Percentiles rank a stretch among this genome's conserved stretches.
Conservation (phyloP, 495 filamentous ascomycete species). For the Alectoria sarmentosa region DNA sequence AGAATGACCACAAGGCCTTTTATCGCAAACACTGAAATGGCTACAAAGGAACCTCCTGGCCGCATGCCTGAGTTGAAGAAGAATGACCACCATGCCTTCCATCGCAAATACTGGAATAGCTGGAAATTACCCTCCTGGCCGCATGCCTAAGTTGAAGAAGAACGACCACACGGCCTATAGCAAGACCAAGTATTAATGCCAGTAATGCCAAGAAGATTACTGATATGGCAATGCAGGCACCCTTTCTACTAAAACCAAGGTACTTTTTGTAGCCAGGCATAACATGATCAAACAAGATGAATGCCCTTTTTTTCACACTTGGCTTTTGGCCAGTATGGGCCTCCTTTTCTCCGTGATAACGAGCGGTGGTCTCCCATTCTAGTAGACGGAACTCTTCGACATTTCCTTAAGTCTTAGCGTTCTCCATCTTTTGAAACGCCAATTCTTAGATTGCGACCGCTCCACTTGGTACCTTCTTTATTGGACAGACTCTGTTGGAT, state of each 20-base stretch:
- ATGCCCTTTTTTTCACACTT: not conserved
- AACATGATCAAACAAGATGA: not conserved
- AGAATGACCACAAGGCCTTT: too few relatives aligned
- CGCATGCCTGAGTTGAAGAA: too few relatives aligned
- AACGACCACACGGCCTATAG: too few relatives aligned
- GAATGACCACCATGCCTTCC: too few relatives aligned
- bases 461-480: not conserved
- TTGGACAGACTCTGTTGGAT: too few relatives aligned
- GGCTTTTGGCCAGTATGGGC: not conserved
- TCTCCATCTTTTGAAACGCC: not conserved
- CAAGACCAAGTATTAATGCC: constrained; percentile 48
- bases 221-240: constrained; percentile 23
- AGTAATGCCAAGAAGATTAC: constrained; percentile 35
- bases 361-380: constrained; percentile 10
- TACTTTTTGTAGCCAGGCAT: constrained; percentile 8
- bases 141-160: too few relatives aligned
- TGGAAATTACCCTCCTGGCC: too few relatives aligned
- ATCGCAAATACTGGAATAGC: too few relatives aligned
- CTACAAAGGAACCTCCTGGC: too few relatives aligned
- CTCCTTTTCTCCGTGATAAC: constrained; percentile 7
- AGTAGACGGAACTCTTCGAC: not conserved
- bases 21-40: too few relatives aligned
- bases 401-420: not conserved
- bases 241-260: constrained; percentile 6
- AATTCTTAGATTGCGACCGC: not conserved